phyloP scores from a whole-genome alignment of 1,284 basidiomycete genomes.

The Chalciporus piperatoides region DNA sequence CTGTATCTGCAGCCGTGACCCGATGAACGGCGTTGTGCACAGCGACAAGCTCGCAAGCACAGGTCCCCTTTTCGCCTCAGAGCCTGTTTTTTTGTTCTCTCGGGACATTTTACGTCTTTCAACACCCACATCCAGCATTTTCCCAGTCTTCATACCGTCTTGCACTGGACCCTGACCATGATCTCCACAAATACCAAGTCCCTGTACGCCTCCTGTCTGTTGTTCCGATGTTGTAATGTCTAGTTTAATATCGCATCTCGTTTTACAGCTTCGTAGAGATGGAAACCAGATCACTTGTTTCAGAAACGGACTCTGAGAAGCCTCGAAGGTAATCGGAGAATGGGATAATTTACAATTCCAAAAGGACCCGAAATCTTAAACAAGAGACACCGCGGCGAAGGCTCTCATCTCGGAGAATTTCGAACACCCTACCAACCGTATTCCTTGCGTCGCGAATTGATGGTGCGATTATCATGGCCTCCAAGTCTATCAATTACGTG shows the following conservation, averaged over 20 bases:
- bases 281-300: conserved; percentile 18
- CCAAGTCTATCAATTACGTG: conserved; percentile 30
- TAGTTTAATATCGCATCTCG: conserved; percentile 14
- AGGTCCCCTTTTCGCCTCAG: conserved; percentile 2
- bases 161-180: conserved; percentile 23
- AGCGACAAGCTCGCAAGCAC: conserved; percentile 15
- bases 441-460: conserved; percentile 16
- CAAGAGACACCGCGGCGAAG: conserved; percentile 32
- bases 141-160: conserved; percentile 17
- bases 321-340: conserved; percentile 22
- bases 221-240: conserved; percentile 23
- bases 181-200: conserved; percentile 13
- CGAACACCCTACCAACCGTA: conserved; percentile 3
- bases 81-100: conserved; percentile 6
- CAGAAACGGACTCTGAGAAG: conserved; percentile 9
- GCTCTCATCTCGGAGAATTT: conserved; percentile 8
- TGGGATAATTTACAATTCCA: conserved; percentile 21
- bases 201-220: conserved; percentile 10
- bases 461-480: conserved; percentile 21
- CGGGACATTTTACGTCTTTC: conserved; percentile 17
- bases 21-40: conserved; percentile 24
- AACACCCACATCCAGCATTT: neutral
- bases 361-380: conserved; percentile 14
- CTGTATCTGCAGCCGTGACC: conserved; percentile 21
- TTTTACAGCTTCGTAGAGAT: conserved; percentile 7